Base-by-base conservation (phyloP, 169 alveolate genomes). In the Eimeria necatrix region DNA sequence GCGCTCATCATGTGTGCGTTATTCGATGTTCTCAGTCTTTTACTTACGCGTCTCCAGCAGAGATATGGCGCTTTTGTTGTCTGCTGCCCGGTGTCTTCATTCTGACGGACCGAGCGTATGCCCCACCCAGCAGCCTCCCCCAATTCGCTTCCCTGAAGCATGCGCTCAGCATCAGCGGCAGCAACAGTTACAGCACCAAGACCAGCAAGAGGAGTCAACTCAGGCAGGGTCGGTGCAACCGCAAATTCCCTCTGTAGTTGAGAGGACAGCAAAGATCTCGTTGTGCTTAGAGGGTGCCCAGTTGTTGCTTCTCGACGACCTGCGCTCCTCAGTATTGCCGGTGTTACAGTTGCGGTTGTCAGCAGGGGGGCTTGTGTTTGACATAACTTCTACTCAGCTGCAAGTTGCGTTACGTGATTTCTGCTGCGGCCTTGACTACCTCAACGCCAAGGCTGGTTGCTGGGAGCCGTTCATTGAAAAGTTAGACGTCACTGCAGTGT, bases 261-360 rank as follows among this genome's bases (percentile, higher is more conserved):
- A 71, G 49, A 61, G 91, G 26, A 76, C 87, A 2, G 74, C 88
- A 48, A 60, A 81, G 93, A 84, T 92, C 26, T 60, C 88, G 49
- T 53, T 92, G 88, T 32, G 88, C 22, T 59, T 97, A 6, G 95
- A 97, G 86, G 98, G 97, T 26, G 97, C 97, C 46, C 97, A 96
- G 80, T 64, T 97, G 87, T 93, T 97, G 16, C 96, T 97, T 94
- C 96, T 96, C 52, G 98, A 97, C 80, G 98, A 97, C 91, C 78
- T 97, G 96, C 95, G 97, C 61, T 96, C 97, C 61, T 93, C 97
- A 9, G 96, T 97, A 22, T 96, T 97, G 86, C 98, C 98, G 4
- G 96, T 97, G 88, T 94, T 97, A 96, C 95, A 97, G 89, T 94
- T 96, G 84, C 93, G 96, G 49, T 73, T 96, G 81, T 95, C 97